These are phyloP conservation scores for Podospora australis DNA, from an alignment of 495 filamentous ascomycete species.

Conservation along the genomic window DNA sequence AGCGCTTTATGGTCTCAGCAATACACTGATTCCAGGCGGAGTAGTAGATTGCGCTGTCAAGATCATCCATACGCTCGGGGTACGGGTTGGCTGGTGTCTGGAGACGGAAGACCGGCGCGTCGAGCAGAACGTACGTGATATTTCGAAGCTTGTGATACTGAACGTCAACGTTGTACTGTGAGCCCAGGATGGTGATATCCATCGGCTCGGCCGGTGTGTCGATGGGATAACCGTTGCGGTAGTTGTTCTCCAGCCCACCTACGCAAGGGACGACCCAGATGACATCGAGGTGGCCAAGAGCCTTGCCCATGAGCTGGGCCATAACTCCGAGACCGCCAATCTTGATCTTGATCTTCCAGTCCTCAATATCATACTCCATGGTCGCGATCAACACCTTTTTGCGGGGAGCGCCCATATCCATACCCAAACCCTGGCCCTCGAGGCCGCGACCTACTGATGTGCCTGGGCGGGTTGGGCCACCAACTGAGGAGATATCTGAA, in stretches of 20 bases:
- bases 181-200: constrained; percentile 54
- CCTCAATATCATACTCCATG: constrained; percentile 68
- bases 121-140: constrained; percentile 66
- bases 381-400: constrained; percentile 48
- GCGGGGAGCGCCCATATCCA: constrained; percentile 13
- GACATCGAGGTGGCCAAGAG: constrained; percentile 60
- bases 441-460: not conserved
- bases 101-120: constrained; percentile 62
- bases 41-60: constrained; percentile 66
- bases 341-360: constrained; percentile 68
- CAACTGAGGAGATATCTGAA: constrained; percentile 3
- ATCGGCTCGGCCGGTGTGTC: constrained; percentile 52
- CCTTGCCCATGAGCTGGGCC: constrained; percentile 66
- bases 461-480: not conserved
- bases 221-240: constrained; percentile 40
- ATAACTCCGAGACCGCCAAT: constrained; percentile 67
- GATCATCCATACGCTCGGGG: constrained; percentile 64
- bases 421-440: constrained; percentile 2
- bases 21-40: constrained; percentile 70
- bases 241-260: constrained; percentile 47
- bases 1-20: constrained; percentile 50
- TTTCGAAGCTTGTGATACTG: constrained; percentile 62
- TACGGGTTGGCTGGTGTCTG: constrained; percentile 61
- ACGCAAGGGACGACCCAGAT: constrained; percentile 75
- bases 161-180: constrained; percentile 54